Base-by-base conservation (phyloP, 345 rosid species). In the Linum trigynum region DNA sequence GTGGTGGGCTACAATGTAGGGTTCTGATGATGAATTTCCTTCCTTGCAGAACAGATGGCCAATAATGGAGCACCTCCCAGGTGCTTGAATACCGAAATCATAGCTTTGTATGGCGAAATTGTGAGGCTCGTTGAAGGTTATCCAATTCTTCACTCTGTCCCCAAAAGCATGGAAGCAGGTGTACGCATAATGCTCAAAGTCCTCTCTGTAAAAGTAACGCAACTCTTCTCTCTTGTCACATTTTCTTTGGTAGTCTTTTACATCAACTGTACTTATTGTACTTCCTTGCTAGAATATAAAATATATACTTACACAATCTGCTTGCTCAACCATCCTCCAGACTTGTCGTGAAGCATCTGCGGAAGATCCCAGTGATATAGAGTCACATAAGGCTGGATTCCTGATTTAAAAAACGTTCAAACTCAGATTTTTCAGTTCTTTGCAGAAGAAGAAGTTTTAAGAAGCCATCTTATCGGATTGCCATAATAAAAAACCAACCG, bases 331-430 rank as follows among this genome's bases (percentile, higher is more conserved):
- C 94, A 92, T 79, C 98, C 96, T 74, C 80, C 84, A 60, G 85
- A 92, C 79, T 77, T 79, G 62, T 92, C 94, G 76, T 92, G 88
- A 55, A 92, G 94, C 75, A 80, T 85, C 76, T 85, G 98, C 64
- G 97, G 97, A 71, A 90, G 96, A 78, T 92, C 98, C 96, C 94
- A 92, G 75, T 92, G 98, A 70, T 87, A 92, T n/a, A 92, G 81
- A 62, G 98, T 90, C 75, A 85, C 97, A 55, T 77, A 82, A 76
- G 96, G 97, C 82, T 85, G 69, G 78, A 92, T 92, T 80, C 96
- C 88, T 87, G 81, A 74, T 76, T 48, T 40, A 66, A 75, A 60
- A 7, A 2, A 39, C 11, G 38, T 23, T 36, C n/a, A n/a, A 23
- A 59, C 14, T 59, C 15, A 59, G 39, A 32, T 35, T 16, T 36